phyloP scores from a whole-genome alignment of 108 stramenopile genomes.

The Nannochloropsis gaditana region DNA sequence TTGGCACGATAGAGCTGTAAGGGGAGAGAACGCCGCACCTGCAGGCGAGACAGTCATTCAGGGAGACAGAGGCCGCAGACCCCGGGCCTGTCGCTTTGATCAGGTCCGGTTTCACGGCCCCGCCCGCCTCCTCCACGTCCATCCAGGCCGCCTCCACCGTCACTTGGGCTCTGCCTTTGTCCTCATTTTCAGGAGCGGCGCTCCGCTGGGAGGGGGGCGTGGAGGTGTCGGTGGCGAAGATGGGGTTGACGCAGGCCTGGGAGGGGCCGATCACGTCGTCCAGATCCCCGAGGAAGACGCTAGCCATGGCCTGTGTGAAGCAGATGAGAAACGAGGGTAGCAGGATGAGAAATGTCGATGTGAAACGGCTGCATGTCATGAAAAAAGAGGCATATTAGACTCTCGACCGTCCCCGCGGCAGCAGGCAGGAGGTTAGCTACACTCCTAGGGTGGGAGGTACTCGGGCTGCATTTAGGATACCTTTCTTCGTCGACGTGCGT shows the following conservation, averaged over 20 bases:
- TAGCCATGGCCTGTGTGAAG: conserved; percentile 39
- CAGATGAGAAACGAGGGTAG: no score
- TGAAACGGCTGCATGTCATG: no score
- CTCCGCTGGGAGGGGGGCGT: background rate
- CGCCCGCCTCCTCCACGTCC: conserved; percentile 42
- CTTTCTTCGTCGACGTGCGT: background rate
- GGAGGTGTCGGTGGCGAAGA: conserved; percentile 36
- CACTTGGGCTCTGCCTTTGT: conserved; percentile 11
- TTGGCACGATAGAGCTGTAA: no score
- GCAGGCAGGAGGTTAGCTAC: background rate
- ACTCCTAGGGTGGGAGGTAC: background rate
- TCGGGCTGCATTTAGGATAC: background rate
- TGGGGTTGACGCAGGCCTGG: conserved; percentile 60
- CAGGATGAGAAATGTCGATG: no score
- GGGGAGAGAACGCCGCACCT: conserved; percentile 32
- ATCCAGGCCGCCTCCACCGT: conserved; percentile 34
- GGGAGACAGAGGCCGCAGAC: conserved; percentile 62
- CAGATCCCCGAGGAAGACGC: conserved; percentile 57
- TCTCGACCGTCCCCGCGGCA: background rate
- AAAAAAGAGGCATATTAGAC: background rate
- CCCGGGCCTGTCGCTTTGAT: conserved; percentile 36
- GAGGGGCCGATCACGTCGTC: conserved; percentile 60
- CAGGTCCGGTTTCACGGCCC: conserved; percentile 48
- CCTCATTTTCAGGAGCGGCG: conserved; percentile 28
- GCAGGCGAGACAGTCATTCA: conserved; percentile 97